phyloP scores from a whole-genome alignment of 371 early-diverging fungal genomes.

The Coemansia sp. region DNA sequence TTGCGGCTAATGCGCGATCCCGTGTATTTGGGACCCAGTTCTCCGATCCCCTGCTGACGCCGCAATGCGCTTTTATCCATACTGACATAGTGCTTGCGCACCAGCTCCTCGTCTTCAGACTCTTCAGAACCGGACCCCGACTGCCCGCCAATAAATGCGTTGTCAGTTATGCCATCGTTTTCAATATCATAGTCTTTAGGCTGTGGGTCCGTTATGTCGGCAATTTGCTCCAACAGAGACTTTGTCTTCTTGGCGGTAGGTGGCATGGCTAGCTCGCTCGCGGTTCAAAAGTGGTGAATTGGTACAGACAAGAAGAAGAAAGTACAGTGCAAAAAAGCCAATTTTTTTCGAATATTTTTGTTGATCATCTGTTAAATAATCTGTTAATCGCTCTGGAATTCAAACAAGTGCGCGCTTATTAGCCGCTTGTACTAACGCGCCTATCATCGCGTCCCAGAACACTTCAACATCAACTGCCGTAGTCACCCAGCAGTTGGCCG shows the following conservation, averaged over 20 bases:
- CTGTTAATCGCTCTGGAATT: not conserved
- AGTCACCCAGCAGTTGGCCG: constrained; percentile 20
- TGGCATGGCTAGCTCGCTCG: constrained; percentile 7
- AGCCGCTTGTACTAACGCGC: not conserved
- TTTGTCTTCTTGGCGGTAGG: constrained; percentile 39
- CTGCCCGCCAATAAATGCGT: constrained; percentile 53
- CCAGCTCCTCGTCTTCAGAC: constrained; percentile 51
- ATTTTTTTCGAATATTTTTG: constrained; percentile 1
- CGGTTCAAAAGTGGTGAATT: not conserved
- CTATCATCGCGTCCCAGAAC: constrained; percentile 26
- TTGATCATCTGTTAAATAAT: not conserved
- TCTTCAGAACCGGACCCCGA: constrained; percentile 57
- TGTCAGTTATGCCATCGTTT: constrained; percentile 53
- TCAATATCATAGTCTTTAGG: constrained; percentile 61
- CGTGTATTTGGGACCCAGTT: constrained; percentile 77
- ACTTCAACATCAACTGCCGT: constrained; percentile 7
- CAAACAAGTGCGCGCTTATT: not conserved
- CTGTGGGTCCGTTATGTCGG: constrained; percentile 66
- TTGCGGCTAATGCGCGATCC: constrained; percentile 70
- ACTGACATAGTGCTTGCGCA: constrained; percentile 66
- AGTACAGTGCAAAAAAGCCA: not conserved
- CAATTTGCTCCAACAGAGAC: constrained; percentile 67
- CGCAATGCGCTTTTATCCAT: constrained; percentile 75
- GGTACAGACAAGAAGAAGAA: not conserved
- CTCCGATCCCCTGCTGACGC: constrained; percentile 58